A percentile compares a stretch with the other conserved stretches of the same genome.
phyloP scores from a whole-genome alignment of 805 yeast species.

The Wickerhamiella spandovensis region DNA sequence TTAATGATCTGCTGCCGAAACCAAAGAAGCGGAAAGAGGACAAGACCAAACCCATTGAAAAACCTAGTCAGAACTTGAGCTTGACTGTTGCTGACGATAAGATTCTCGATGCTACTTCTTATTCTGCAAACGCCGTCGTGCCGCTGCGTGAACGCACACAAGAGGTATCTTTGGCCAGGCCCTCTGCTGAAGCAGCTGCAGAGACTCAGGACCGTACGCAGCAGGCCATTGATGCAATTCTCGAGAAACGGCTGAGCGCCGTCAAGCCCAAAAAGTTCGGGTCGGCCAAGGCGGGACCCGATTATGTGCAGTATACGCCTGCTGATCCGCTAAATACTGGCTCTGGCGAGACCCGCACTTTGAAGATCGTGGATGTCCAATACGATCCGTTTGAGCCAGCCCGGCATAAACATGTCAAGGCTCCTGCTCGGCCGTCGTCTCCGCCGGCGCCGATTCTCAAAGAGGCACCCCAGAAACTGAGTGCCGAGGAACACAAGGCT shows the following conservation, averaged over 20 bases:
- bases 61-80: not conserved
- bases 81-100: not conserved
- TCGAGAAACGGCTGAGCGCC: constrained; percentile 31
- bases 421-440: constrained; percentile 56
- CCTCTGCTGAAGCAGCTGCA: constrained; percentile 34
- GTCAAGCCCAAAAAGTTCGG: constrained; percentile 18
- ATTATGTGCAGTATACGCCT: constrained; percentile 35
- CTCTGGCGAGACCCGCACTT: constrained; percentile 27
- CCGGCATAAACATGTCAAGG: constrained; percentile 55
- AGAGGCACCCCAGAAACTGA: constrained; percentile 37
- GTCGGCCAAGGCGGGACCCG: constrained; percentile 24
- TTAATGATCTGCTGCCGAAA: constrained; percentile 3
- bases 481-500: constrained; percentile 58
- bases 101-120: not conserved
- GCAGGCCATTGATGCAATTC: constrained; percentile 38
- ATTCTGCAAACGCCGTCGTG: not conserved
- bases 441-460: constrained; percentile 55
- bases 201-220: constrained; percentile 43
- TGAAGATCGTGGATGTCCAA: constrained; percentile 53
- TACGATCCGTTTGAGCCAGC: constrained; percentile 84
- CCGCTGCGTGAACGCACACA: not conserved
- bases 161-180: constrained; percentile 27
- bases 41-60: not conserved
- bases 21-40: constrained; percentile 1
- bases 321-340: constrained; percentile 25